A percentile compares a stretch with the other conserved stretches of the same genome.
Evolutionary conservation across 352 stramenopile species (phyloP).

Genomic region (Phytophthora uliginosa): DNA sequence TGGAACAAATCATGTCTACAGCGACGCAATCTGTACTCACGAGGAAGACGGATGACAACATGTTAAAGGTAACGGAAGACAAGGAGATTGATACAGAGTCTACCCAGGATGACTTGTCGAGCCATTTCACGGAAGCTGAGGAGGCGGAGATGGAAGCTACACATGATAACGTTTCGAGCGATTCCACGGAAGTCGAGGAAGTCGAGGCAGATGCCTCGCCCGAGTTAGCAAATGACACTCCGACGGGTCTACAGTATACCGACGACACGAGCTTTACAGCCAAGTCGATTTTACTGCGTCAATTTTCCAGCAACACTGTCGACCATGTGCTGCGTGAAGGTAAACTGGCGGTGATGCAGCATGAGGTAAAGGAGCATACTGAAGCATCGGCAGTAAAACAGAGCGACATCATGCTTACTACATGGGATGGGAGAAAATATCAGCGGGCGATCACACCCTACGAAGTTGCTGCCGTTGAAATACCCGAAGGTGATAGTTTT

Average conservation of each 20-base stretch:
- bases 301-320: constrained; percentile 9
- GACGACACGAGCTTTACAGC: no score
- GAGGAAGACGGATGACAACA: neutral
- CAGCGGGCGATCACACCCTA: neutral
- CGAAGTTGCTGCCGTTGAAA: neutral
- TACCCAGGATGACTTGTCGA: neutral
- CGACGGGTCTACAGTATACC: neutral
- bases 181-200: neutral
- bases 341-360: constrained; percentile 8
- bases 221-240: neutral
- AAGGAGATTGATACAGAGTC: neutral
- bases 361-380: neutral
- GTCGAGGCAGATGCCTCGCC: neutral
- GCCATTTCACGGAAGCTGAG: neutral
- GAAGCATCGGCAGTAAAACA: neutral
- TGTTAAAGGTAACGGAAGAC: neutral
- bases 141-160: neutral
- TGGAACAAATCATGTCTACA: constrained; percentile 15
- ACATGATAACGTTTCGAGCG: neutral
- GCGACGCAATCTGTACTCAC: constrained; percentile 6
- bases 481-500: neutral
- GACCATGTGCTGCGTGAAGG: constrained; percentile 14
- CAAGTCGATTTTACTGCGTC: neutral
- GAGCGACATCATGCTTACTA: neutral
- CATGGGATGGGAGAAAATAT: neutral